Conservation (phyloP, 106 monocot species). For the Alisma plantagoaquatica region DNA sequence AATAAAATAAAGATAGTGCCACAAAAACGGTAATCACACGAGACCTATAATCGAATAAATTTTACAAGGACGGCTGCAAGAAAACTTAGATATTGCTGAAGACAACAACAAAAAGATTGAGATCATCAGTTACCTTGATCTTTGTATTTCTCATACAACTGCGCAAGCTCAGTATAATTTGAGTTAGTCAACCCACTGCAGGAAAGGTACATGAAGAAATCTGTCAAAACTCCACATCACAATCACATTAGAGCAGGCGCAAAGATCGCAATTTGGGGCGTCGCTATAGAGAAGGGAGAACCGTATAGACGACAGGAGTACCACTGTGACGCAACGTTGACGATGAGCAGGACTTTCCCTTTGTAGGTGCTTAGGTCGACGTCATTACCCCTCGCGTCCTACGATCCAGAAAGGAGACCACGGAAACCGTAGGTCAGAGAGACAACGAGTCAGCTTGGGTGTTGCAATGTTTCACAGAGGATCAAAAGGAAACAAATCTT, state of each 20-base stretch:
- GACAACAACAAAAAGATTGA: too few relatives aligned
- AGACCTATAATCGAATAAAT: too few relatives aligned
- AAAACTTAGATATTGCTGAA: too few relatives aligned
- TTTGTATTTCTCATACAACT: conserved; percentile 29
- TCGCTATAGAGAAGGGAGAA: background rate
- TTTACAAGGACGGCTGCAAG: too few relatives aligned
- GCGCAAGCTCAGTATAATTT: conserved; percentile 19
- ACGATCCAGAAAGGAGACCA: background rate
- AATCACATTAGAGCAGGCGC: too few relatives aligned
- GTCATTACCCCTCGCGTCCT: conserved; percentile 24
- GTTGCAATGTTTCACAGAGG: background rate
- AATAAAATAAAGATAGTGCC: too few relatives aligned
- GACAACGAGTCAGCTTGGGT: background rate
- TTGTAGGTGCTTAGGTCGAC: conserved; percentile 22
- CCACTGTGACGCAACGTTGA: conserved; percentile 30
- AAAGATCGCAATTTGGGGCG: background rate
- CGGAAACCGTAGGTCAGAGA: background rate
- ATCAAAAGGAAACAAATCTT: background rate
- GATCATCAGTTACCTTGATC: conserved; percentile 20
- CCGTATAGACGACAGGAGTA: background rate
- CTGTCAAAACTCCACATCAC: too few relatives aligned
- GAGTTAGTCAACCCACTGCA: conserved; percentile 29
- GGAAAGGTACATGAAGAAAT: background rate
- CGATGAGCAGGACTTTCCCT: conserved; percentile 23
- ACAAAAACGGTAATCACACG: too few relatives aligned